Evolutionary conservation across 2,329 filamentous ascomycete species (phyloP), one percentile per base, ranked within the genome.

Genomic region (Ophiocordyceps polyrhachis-furcata): DNA sequence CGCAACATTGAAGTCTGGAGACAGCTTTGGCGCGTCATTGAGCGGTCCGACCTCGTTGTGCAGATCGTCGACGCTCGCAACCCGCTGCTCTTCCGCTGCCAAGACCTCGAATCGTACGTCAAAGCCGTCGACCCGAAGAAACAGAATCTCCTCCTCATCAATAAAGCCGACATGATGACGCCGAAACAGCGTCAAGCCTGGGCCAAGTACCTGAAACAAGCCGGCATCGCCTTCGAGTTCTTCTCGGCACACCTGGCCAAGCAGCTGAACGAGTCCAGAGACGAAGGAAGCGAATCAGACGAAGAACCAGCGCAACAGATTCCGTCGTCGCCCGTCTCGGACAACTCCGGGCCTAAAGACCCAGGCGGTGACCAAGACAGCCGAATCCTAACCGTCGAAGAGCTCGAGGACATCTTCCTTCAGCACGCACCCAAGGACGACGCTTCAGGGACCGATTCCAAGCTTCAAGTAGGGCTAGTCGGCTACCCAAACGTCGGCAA

Each of bases 141-240:
- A 69, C 75, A 87, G 59, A 98, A 96, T 60, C 58, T 98, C 56
- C 62, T 98, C 46, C 69, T 98, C 45, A 89, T 98, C 57, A 98
- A 98, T 71, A 98, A 98, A 70, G 88, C 91, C 41, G 91, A 98
- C 64, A 95, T 98, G 91, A 88, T 98, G 84, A 93, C 88, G 1
- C 62, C 78, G 42, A 76, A 77, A 55, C 93, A 98, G 65, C 72
- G 91, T 51, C 73, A 73, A 51, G 69, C 72, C 0, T 98, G 91
- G 91, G 88, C 88, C 3, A 75, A 82, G 52, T 86, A 94, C 58
- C 85, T 98, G 53, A 80, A 80, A 52, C 69, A 78, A 52, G 76
- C 82, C 23, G 77, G 79, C 25, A 93, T 98, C 56, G 77, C 83
- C 45, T 98, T 91, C 69, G 83, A 82, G 55, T 98, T 96, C 68